phyloP scores from a whole-genome alignment of 371 early-diverging fungal genomes.

The Conidiobolus coronatus region DNA sequence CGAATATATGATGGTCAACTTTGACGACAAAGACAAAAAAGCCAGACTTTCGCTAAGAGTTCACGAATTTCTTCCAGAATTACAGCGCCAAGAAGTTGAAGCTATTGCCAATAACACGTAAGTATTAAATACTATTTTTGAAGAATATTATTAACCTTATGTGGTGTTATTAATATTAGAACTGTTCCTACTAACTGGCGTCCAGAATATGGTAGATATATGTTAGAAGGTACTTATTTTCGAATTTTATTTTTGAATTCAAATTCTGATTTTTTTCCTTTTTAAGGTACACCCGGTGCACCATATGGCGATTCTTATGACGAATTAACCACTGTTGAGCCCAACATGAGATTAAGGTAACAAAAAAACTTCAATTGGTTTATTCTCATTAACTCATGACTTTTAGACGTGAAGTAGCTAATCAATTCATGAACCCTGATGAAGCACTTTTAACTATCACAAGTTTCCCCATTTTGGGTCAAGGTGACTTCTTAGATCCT shows the following conservation, averaged over 20 bases:
- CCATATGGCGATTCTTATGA: conserved; percentile 75
- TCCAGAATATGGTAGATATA: conserved; percentile 90
- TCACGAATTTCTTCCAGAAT: conserved; percentile 53
- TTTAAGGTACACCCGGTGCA: conserved; percentile 58
- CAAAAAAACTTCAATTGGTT: not conserved
- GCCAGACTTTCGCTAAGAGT: conserved; percentile 61
- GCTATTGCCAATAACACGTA: conserved; percentile 14
- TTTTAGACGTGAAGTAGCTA: conserved; percentile 43
- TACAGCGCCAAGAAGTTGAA: conserved; percentile 51
- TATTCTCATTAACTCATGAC: not conserved
- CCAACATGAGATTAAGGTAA: conserved; percentile 62
- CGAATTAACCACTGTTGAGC: conserved; percentile 64
- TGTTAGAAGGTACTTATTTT: conserved; percentile 51
- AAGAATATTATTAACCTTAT: not conserved
- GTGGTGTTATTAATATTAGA: conserved; percentile 4
- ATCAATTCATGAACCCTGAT: conserved; percentile 30
- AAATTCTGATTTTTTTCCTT: not conserved
- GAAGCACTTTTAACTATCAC: conserved; percentile 64
- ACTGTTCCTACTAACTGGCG: conserved; percentile 52
- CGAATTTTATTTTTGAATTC: not conserved
- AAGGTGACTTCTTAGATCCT: conserved; percentile 46
- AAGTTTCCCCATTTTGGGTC: conserved; percentile 76
- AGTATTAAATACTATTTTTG: conserved; percentile 3
- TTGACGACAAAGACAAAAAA: conserved; percentile 41
- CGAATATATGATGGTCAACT: conserved; percentile 75